Evolutionary conservation across 352 stramenopile genomes (phyloP).

Genomic region (Phytophthora niederhauseri): DNA sequence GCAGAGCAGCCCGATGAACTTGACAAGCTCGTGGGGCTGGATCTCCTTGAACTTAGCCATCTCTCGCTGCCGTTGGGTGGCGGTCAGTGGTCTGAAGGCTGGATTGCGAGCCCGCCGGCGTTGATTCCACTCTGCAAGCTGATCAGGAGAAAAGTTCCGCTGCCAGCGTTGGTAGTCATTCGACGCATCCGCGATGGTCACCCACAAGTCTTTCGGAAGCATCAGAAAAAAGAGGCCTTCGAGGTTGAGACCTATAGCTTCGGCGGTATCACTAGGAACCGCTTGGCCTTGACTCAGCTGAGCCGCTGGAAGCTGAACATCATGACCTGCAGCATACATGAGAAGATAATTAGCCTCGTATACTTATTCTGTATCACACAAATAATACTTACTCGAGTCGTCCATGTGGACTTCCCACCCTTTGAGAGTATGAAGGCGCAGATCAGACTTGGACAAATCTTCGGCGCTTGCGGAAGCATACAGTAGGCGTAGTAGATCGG

Average conservation of each 20-base stretch:
- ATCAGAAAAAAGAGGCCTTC: not conserved
- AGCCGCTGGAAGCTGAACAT: not conserved
- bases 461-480: not conserved
- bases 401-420: not conserved
- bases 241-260: too few relatives aligned
- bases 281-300: too few relatives aligned
- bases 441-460: not conserved
- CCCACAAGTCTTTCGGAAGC: not conserved
- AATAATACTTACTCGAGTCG: not conserved
- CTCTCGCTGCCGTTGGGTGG: not conserved
- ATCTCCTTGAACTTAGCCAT: not conserved
- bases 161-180: conserved; percentile 5
- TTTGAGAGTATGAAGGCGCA: not conserved
- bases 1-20: not conserved
- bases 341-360: not conserved
- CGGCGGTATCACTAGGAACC: too few relatives aligned
- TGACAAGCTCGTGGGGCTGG: not conserved
- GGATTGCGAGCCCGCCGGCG: not conserved
- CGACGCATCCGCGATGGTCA: not conserved
- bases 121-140: not conserved
- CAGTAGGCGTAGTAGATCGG: not conserved
- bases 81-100: not conserved
- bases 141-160: not conserved
- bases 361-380: not conserved
- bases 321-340: not conserved